A percentile compares a stretch with the other conserved stretches of the same genome.
These are phyloP conservation scores for Pyrenophora teres DNA, from an alignment of 2,329 filamentous ascomycete genomes.

Conservation along the genomic window DNA sequence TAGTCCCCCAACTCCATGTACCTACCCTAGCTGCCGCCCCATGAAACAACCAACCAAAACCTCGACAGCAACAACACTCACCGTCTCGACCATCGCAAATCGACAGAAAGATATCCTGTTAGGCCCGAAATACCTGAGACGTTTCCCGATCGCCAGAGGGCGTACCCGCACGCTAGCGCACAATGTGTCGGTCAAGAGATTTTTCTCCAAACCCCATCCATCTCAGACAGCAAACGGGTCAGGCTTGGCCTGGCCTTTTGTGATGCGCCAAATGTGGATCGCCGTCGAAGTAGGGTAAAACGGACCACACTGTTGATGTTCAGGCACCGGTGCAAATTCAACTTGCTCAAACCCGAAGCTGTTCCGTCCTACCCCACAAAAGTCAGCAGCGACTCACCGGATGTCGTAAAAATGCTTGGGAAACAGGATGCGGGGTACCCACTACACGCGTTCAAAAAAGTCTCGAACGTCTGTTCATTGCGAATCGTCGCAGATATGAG, in stretches of 20 bases:
- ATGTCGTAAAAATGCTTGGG: conserved; percentile 23
- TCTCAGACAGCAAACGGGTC: conserved; percentile 37
- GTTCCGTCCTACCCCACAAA: conserved; percentile 48
- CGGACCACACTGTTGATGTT: conserved; percentile 60
- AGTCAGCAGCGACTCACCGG: conserved; percentile 38
- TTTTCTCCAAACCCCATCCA: conserved; percentile 1
- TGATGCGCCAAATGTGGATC: conserved; percentile 61
- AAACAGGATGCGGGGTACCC: conserved; percentile 45
- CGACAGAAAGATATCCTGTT: conserved; percentile 8
- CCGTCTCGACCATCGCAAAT: conserved; percentile 20
- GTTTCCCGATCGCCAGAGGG: conserved; percentile 19
- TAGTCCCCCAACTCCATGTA: conserved; percentile 7
- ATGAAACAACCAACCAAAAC: conserved; percentile 26
- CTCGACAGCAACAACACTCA: conserved; percentile 20
- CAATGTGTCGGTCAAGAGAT: conserved; percentile 26
- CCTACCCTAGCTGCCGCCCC: conserved; percentile 15
- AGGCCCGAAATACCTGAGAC: conserved; percentile 19
- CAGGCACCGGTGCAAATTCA: conserved; percentile 38
- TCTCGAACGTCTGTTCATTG: conserved; percentile 69
- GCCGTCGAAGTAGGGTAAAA: conserved; percentile 67
- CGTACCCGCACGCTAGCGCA: conserved; percentile 24
- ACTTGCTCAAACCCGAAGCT: conserved; percentile 42
- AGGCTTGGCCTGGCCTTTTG: conserved; percentile 23
- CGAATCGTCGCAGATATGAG: conserved; percentile 73
- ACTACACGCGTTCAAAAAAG: conserved; percentile 65